Conservation (phyloP, 2,329 filamentous ascomycete genomes). For the Ophiostoma perfectum region DNA sequence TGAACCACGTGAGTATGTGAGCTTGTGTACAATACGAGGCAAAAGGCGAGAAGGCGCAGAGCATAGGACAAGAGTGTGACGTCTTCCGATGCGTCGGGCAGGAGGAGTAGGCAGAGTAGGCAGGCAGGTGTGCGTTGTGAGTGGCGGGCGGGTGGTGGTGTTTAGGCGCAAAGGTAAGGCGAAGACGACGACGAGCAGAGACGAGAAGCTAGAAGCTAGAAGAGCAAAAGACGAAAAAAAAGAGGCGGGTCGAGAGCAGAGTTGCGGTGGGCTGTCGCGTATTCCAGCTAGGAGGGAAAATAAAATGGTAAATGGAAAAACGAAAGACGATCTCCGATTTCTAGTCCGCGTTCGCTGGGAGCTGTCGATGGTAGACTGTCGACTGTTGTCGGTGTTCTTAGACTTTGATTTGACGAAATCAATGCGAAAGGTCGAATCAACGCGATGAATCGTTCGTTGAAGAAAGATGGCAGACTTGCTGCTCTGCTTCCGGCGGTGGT, state of each 20-base stretch:
- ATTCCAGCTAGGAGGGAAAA: not conserved
- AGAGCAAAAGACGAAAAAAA: not conserved
- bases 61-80: not conserved
- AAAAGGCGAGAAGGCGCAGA: not conserved
- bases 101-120: not conserved
- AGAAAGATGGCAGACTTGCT: not conserved
- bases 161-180: not conserved
- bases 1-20: constrained; percentile 10
- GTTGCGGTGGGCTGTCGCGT: constrained; percentile 4
- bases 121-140: not conserved
- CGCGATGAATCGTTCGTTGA: not conserved
- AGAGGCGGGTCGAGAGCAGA: constrained; percentile 7
- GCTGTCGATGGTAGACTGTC: too few species aligned
- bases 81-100: not conserved
- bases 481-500: not conserved
- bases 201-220: not conserved
- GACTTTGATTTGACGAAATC: not conserved
- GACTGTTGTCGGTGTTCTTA: not conserved
- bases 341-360: not conserved
- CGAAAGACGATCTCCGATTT: not conserved
- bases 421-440: not conserved
- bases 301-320: not conserved
- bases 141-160: not conserved
- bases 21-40: not conserved
- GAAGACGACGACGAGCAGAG: too few species aligned